These are phyloP conservation scores for Fusarium nodosum DNA, from an alignment of 2,329 filamentous ascomycete species.

Conservation along the genomic window DNA sequence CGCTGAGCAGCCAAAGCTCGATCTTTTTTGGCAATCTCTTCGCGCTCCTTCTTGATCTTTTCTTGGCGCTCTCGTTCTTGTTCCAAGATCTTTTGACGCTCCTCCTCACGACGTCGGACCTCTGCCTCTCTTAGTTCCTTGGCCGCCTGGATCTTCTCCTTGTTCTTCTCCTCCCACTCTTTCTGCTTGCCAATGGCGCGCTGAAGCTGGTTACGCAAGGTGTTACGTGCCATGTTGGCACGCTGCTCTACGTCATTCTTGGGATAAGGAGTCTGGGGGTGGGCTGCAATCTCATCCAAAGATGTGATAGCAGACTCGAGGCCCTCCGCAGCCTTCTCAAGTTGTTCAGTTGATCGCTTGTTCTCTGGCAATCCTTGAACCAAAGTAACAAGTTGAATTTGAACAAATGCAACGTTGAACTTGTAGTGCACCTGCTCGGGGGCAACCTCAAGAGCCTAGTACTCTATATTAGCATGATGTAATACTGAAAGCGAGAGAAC, in stretches of 20 bases:
- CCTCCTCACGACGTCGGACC: constrained; percentile 81
- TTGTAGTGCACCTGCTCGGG: constrained; percentile 91
- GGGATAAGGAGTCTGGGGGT: constrained; percentile 84
- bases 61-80: constrained; percentile 80
- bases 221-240: constrained; percentile 97
- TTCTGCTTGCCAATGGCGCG: constrained; percentile 85
- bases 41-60: constrained; percentile 88
- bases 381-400: constrained; percentile 90
- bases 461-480: constrained; percentile 26
- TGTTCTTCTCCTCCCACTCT: constrained; percentile 94
- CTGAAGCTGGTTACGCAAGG: constrained; percentile 91
- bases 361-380: constrained; percentile 81
- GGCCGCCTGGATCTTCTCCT: constrained; percentile 85
- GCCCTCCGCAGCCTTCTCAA: constrained; percentile 83
- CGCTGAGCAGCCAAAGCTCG: constrained; percentile 78
- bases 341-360: constrained; percentile 82
- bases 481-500: constrained; percentile 28
- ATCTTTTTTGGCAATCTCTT: constrained; percentile 82
- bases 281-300: constrained; percentile 72
- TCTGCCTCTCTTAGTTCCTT: constrained; percentile 85
- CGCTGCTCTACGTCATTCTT: constrained; percentile 92
- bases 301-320: constrained; percentile 87
- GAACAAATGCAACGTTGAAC: constrained; percentile 98
- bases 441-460: constrained; percentile 78
- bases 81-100: constrained; percentile 75